Evolutionary conservation across 2,329 filamentous ascomycete species (phyloP).

Genomic region (Periglandula ipomoeae): DNA sequence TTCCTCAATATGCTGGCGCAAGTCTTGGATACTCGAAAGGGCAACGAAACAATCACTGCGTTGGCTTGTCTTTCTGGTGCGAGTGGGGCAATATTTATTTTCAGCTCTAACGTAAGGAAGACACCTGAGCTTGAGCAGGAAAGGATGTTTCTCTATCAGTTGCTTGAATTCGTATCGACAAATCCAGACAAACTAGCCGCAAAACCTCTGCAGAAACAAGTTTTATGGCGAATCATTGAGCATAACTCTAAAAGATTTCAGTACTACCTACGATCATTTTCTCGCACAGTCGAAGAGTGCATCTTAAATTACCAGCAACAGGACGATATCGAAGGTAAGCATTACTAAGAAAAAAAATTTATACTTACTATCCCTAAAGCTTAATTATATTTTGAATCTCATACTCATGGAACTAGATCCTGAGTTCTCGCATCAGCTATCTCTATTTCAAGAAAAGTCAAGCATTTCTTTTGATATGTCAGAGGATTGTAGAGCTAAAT

Average conservation of each 20-base stretch:
- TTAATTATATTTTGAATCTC: background rate
- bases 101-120: constrained; percentile 9
- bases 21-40: constrained; percentile 8
- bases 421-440: background rate
- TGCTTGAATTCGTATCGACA: constrained; percentile 6
- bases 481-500: background rate
- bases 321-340: background rate
- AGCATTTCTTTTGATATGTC: constrained; percentile 1
- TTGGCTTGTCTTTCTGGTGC: constrained; percentile 4
- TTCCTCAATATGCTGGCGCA: constrained; percentile 12
- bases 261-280: constrained; percentile 5
- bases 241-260: constrained; percentile 5
- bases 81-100: constrained; percentile 7
- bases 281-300: constrained; percentile 1
- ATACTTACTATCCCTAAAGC: background rate
- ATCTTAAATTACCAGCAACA: background rate
- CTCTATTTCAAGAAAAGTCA: background rate
- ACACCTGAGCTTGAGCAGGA: constrained; percentile 5
- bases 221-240: constrained; percentile 8
- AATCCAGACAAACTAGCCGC: constrained; percentile 6
- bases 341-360: background rate
- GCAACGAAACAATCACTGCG: constrained; percentile 8
- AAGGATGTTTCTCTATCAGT: constrained; percentile 2
- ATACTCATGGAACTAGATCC: background rate
- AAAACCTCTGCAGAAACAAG: constrained; percentile 6